Evolutionary conservation across 1,284 basidiomycete genomes (phyloP).

Genomic region (Heliocybe sulcata): DNA sequence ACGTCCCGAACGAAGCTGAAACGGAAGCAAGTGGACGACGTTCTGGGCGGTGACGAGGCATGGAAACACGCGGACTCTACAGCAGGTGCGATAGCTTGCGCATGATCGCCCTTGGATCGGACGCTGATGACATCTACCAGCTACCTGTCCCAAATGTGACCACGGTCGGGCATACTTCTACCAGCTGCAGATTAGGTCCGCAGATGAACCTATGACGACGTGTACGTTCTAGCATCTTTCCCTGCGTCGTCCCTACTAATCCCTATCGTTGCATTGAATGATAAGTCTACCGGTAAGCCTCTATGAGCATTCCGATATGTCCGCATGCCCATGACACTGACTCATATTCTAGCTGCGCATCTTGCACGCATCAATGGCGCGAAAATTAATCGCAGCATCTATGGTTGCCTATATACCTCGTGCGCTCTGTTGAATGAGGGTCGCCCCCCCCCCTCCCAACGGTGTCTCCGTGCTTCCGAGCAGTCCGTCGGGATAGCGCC

Average conservation of each 20-base stretch:
- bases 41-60: constrained; percentile 87
- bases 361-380: constrained; percentile 54
- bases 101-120: constrained; percentile 1
- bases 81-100: constrained; percentile 42
- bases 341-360: constrained; percentile 35
- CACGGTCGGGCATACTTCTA: constrained; percentile 88
- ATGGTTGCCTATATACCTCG: no score
- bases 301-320: constrained; percentile 15
- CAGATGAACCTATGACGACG: constrained; percentile 96
- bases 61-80: constrained; percentile 96
- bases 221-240: constrained; percentile 50
- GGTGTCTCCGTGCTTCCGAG: no score
- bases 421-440: no score
- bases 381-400: constrained; percentile 33
- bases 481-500: no score
- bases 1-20: constrained; percentile 79
- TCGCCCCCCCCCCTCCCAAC: no score
- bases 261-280: constrained; percentile 3
- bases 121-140: constrained; percentile 27
- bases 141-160: constrained; percentile 89
- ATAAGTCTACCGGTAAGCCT: constrained; percentile 26
- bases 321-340: not conserved
- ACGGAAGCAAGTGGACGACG: constrained; percentile 88
- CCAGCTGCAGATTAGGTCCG: constrained; percentile 93
- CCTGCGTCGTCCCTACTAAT: constrained; percentile 4